Evolutionary conservation across 2,329 filamentous ascomycete genomes (phyloP), one percentile per base, ranked within the genome.

Genomic region (Colletotrichum camelliae): DNA sequence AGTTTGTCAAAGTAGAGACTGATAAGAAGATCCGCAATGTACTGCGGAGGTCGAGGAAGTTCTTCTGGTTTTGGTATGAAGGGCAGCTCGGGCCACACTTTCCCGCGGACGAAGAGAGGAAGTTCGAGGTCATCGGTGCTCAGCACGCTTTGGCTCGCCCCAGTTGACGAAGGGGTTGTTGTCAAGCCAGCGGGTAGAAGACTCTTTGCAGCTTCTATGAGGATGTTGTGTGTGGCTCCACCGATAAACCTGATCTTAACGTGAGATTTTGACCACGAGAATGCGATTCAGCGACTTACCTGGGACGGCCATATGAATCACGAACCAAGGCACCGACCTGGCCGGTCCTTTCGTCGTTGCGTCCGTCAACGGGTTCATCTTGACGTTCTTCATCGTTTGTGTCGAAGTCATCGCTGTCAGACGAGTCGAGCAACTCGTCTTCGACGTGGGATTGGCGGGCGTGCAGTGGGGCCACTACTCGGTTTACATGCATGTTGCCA

Each of bases 1-100:
- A 82, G 77, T 61, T 81, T 77, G 67, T 81, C 81, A 58, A 81
- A 82, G 58, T 81, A 82, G 27, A 81, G 70, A 8, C 76, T 75
- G n/a, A 80, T 73, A 21, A 82, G 78, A 21, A 81, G 67, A 68
- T 83, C 81, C 1, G 81, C 77, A 21, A 81, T 67, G 48, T 82
- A 82, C 48, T 80, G 77, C 6, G 81, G 81, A 16, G 81, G 81
- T 5, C 78, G 77, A 2, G 77, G 37, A 2, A 83, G 78, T 27
- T 80, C 76, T 7, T 82, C 79, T 2, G 81, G 77, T 24, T 75
- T 77, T 2, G 81, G 81, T 2, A 83, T 72, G 61, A 77, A 79
- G 3, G 81, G 81, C 5, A 82, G 64, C 27, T 79, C 78, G 4
- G 78, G 81, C 81, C 80, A 83, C 4, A 74, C 61, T 39, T 77